Evolutionary conservation across 108 stramenopile species (phyloP), one percentile per base, ranked within the genome.

Genomic region (Cyclotella baltica): DNA sequence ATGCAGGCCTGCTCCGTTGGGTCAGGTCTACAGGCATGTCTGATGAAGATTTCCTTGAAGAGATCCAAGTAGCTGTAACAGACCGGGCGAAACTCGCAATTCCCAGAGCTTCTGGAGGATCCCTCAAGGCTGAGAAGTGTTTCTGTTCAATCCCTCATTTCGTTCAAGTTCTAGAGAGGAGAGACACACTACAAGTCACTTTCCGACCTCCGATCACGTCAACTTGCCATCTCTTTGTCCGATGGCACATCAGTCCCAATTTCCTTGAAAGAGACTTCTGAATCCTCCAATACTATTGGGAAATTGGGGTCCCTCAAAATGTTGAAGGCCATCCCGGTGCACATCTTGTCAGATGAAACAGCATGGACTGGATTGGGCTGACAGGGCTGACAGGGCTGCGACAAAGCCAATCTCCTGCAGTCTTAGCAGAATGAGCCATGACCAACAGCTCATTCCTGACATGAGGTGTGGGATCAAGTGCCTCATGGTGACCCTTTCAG

Each of bases 1-100:
- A 58, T 18, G 30, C 57, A 31, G 57, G 30, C 57, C 57, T 58
- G 4, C 57, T 58, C 4, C 57, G 30, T 28, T 58, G 30, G 57
- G 57, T 8, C 25, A 27, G 18, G 30, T 58, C 30, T 18, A 29
- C 27, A 6, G 57, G 57, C 5, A 58, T 58, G 4, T 4, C 4
- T 6, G 57, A 58, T 31, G 30, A 58, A 28, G 30, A 28, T 5
- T 58, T 58, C 57, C 6, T 58, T 10, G 19, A 10, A 3, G 9
- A 58, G 4, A 18, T 58, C 5, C 57, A 58, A 30, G 8, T 6
- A 6, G 57, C 57, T 6, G 30, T 19, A 5, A 27, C 5, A 6
- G 57, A 58, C 29, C 30, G 57, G 57, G 29, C 28, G 4, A 58
- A 30, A 30, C 25, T 58, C 4, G 30, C 30, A 6, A 23, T 29